Base-by-base conservation (phyloP, 1,284 basidiomycete genomes). In the Sparassis latifolia region DNA sequence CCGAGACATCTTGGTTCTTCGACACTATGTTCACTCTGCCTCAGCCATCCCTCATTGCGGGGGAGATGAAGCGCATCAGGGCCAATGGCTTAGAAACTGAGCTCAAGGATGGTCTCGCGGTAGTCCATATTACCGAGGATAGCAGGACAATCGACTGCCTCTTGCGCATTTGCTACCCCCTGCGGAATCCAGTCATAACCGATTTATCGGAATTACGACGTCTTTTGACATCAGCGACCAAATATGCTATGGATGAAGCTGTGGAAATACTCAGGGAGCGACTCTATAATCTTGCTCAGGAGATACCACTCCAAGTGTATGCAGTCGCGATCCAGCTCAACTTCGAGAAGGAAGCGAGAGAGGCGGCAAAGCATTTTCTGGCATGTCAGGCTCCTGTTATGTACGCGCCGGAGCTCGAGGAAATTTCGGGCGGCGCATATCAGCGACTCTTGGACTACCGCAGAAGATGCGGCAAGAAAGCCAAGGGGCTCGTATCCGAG, bases 111-210 rank as follows among this genome's bases (percentile, higher is more conserved):
- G 43, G 33, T 29, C 33, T 47, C 2, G 48, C 44, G 3, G 35
- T 54, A 32, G 48, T 56, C 31, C 42, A 45, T 7, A 48, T 72
- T 5, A 49, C 61, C 32, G 74, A 75, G 54, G 52, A 60, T 35
- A 58, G 60, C 40, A 48, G 48, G 32, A 64, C 59, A 5, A 45
- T 73, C 46, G 62, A 68, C 30, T 52, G 55, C 43, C 62, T 73
- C 33, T 60, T 74, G 43, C 59, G 63, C 33, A 62, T 69, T 42
- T 69, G 69, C 42, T 72, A 74, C 53, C 71, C 73, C 0, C 45
- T 58, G 27, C 54, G 56, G 3, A 37, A 52, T 10, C 56, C 56
- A 5, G 52, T 54, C 3, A 49, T 49, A 3, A 41, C 60, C 6
- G 37, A 49, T 33, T 20, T 54, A 7, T n/a, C 40, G 5, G 50